Conservation (phyloP, 805 yeast species). For the Candida vartiovaarae region DNA sequence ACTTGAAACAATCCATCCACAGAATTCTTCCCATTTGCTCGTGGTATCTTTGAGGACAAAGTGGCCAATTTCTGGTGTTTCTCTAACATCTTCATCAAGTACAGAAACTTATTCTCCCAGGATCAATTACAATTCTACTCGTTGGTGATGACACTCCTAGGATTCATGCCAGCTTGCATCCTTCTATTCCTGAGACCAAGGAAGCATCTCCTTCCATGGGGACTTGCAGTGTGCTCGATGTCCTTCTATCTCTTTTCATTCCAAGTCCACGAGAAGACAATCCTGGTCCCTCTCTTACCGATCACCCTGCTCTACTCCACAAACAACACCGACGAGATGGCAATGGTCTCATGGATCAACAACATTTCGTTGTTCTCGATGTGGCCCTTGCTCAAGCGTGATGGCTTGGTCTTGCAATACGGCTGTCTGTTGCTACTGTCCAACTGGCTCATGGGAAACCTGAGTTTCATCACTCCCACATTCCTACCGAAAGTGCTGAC, state of each 20-base stretch:
- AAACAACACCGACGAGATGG: constrained; percentile 51
- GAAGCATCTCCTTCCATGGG: constrained; percentile 54
- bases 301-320: constrained; percentile 54
- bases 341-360: constrained; percentile 80
- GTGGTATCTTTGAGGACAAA: constrained; percentile 95
- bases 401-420: constrained; percentile 69
- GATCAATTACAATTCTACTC: constrained; percentile 55
- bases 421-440: constrained; percentile 50
- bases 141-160: constrained; percentile 42
- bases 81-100: constrained; percentile 71
- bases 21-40: constrained; percentile 88
- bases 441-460: constrained; percentile 74
- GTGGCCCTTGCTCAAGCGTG: constrained; percentile 80
- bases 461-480: constrained; percentile 43
- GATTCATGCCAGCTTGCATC: constrained; percentile 50
- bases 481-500: constrained; percentile 34
- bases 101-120: constrained; percentile 46
- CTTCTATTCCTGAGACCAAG: constrained; percentile 44
- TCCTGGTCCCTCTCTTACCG: constrained; percentile 82
- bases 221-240: constrained; percentile 76
- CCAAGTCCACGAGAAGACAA: constrained; percentile 94
- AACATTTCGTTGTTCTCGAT: constrained; percentile 80
- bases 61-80: constrained; percentile 98
- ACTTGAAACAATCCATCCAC: constrained; percentile 44
- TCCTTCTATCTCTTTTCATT: constrained; percentile 86